Conservation (phyloP, 192 early-diverging fungal genomes). For the Radiomyces spectabilis region DNA sequence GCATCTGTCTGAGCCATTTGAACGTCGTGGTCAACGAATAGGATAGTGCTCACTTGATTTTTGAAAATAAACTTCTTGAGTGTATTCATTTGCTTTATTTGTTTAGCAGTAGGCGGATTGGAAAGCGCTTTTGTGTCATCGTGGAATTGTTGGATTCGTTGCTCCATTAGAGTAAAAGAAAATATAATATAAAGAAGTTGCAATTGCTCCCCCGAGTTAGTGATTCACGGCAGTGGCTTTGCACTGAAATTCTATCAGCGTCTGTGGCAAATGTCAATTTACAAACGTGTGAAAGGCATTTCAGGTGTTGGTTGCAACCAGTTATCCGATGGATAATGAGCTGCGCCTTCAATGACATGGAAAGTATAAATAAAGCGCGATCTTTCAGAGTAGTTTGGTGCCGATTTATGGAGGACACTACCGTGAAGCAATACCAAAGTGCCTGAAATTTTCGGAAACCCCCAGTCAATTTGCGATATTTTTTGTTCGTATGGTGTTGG, state of each 20-base stretch:
- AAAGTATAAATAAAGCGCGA: conserved; percentile 93
- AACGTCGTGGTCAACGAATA: not conserved
- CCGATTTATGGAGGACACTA: conserved; percentile 74
- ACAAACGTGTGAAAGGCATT: conserved; percentile 8
- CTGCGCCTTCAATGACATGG: conserved; percentile 80
- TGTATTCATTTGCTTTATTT: conserved; percentile 14
- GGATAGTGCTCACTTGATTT: conserved; percentile 6
- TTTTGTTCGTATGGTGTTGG: no score
- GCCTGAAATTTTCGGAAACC: no score
- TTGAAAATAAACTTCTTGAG: conserved; percentile 18
- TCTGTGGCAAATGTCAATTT: no score
- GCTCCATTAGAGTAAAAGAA: no score
- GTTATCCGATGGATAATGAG: conserved; percentile 67
- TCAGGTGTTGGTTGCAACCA: conserved; percentile 28
- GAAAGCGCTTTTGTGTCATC: conserved; percentile 19
- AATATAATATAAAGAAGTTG: no score
- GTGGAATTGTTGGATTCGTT: conserved; percentile 19
- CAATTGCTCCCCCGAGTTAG: no score
- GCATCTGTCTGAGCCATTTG: not conserved
- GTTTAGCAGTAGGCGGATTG: conserved; percentile 14
- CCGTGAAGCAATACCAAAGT: conserved; percentile 90
- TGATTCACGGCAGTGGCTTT: no score
- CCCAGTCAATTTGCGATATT: no score
- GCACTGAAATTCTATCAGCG: no score
- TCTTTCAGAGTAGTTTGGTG: conserved; percentile 65